Evolutionary conservation across 2,329 filamentous ascomycete species (phyloP).

Genomic region (Trichoderma asperellum): DNA sequence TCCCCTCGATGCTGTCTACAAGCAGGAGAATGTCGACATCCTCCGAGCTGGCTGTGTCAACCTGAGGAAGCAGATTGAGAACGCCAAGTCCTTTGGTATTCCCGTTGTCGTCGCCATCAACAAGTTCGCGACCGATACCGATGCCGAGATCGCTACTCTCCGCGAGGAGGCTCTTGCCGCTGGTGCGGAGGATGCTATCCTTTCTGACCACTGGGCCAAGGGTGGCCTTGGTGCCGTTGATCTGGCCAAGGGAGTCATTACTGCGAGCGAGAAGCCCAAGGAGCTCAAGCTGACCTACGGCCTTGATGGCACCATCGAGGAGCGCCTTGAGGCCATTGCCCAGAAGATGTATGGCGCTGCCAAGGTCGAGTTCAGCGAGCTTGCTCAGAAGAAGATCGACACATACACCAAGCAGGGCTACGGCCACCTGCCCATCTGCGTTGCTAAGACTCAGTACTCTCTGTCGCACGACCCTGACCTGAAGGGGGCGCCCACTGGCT

Average conservation of each 20-base stretch:
- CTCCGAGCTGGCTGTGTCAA: slow-evolving; percentile 91
- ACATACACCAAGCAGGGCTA: slow-evolving; percentile 92
- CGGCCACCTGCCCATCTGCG: slow-evolving; percentile 89
- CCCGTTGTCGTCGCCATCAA: slow-evolving; percentile 98
- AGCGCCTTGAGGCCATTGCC: slow-evolving; percentile 88
- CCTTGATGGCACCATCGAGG: slow-evolving; percentile 77
- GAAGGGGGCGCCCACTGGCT: slow-evolving; percentile 93
- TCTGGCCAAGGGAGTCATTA: slow-evolving; percentile 83
- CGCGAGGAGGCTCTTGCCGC: slow-evolving; percentile 89
- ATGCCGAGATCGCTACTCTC: slow-evolving; percentile 86
- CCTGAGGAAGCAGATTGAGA: slow-evolving; percentile 90
- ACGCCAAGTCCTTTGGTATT: slow-evolving; percentile 85
- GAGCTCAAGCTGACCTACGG: slow-evolving; percentile 87
- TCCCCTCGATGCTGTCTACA: slow-evolving; percentile 84
- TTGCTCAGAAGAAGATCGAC: slow-evolving; percentile 95
- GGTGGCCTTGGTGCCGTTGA: slow-evolving; percentile 89
- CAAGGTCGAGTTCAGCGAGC: slow-evolving; percentile 88
- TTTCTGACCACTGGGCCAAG: slow-evolving; percentile 96
- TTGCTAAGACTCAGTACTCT: slow-evolving; percentile 98
- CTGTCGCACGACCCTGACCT: slow-evolving; percentile 89
- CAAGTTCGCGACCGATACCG: slow-evolving; percentile 91
- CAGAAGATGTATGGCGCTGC: slow-evolving; percentile 93
- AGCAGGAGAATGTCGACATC: slow-evolving; percentile 89
- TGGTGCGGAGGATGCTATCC: slow-evolving; percentile 89
- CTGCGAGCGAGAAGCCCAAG: slow-evolving; percentile 80